Conservation (phyloP, 2,329 filamentous ascomycete species). For the Nannizziopsis barbatae region DNA sequence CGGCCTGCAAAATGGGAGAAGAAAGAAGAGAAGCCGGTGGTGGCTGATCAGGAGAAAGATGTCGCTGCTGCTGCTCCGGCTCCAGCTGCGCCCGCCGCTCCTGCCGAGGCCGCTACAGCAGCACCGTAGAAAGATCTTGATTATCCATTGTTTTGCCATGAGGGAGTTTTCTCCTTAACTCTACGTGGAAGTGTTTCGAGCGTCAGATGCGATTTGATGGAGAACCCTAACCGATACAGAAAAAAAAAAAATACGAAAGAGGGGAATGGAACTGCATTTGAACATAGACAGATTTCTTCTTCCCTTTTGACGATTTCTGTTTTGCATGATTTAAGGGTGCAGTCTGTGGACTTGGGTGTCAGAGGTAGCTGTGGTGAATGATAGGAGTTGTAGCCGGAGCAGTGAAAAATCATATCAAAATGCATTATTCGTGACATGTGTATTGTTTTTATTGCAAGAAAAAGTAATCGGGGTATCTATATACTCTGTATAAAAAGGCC, state of each 20-base stretch:
- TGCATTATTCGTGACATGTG: too few species aligned
- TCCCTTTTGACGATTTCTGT: not conserved
- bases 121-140: constrained; percentile 1
- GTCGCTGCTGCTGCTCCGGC: not conserved
- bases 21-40: constrained; percentile 25
- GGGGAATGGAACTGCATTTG: not conserved
- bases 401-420: too few species aligned
- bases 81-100: not conserved
- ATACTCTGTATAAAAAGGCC: not conserved
- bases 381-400: not conserved
- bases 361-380: not conserved
- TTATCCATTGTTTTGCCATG: not conserved
- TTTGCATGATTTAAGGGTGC: not conserved
- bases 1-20: constrained; percentile 35
- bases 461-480: not conserved
- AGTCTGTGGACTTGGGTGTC: not conserved
- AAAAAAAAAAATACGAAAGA: not conserved
- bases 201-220: not conserved
- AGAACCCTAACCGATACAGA: not conserved
- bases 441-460: not conserved
- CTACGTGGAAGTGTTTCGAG: not conserved
- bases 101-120: not conserved
- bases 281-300: constrained; percentile 8
- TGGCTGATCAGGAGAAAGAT: constrained; percentile 4
- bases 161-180: not conserved